A percentile compares a stretch with the other conserved stretches of the same genome.
Evolutionary conservation across 2,329 filamentous ascomycete species (phyloP).

Genomic region (Fonsecaea pugnacius): DNA sequence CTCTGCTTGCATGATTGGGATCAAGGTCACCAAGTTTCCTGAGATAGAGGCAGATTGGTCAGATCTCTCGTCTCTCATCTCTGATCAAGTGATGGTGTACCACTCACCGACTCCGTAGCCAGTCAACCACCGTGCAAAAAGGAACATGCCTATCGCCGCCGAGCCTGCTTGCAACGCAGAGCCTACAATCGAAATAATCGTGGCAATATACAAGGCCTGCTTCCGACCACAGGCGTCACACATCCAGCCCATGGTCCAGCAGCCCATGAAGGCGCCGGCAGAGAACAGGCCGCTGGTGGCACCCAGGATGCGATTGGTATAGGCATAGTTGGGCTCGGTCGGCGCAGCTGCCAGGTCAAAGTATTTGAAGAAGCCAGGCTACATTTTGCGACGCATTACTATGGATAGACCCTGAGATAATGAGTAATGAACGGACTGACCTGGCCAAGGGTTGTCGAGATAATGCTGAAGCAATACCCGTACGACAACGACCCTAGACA

Average conservation of each 20-base stretch:
- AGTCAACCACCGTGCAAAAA: background rate
- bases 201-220: conserved; percentile 2
- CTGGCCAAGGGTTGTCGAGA: conserved; percentile 57
- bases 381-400: too few species aligned
- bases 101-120: conserved; percentile 10
- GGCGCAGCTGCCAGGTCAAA: conserved; percentile 47
- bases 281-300: conserved; percentile 12
- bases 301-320: conserved; percentile 47
- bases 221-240: conserved; percentile 15
- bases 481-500: conserved; percentile 44
- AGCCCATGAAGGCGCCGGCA: conserved; percentile 14
- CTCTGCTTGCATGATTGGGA: conserved; percentile 18
- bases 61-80: too few species aligned
- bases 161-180: background rate
- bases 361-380: conserved; percentile 55
- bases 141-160: conserved; percentile 17
- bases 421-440: background rate
- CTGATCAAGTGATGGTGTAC: background rate
- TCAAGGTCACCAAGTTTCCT: conserved; percentile 10
- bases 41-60: background rate
- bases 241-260: conserved; percentile 8
- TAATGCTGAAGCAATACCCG: conserved; percentile 56
- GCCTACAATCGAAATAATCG: conserved; percentile 6
- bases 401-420: too few species aligned
- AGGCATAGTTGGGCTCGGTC: conserved; percentile 8